These are phyloP conservation scores for Coccomyxa sp. DNA, from an alignment of 139 green algal genomes.

Conservation along the genomic window DNA sequence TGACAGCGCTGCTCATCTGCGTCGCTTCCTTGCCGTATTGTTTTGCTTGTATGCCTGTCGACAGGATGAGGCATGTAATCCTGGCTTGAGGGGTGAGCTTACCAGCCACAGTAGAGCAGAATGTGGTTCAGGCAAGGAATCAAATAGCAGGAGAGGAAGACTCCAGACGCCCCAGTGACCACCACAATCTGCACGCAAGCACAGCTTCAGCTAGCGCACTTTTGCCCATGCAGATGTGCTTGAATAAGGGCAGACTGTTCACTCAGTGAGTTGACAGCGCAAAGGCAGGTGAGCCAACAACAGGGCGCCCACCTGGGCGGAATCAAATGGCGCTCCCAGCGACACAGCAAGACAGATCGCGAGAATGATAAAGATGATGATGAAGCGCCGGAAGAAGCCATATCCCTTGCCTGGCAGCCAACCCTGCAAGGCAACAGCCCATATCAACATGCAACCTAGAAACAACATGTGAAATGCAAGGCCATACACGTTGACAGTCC, in stretches of 20 bases:
- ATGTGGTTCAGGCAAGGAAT: slow-evolving; percentile 52
- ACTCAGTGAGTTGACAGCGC: neutral
- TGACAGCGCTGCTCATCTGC: too few relatives aligned
- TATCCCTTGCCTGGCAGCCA: neutral
- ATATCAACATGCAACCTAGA: neutral
- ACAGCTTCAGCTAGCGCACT: neutral
- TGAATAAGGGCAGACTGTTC: neutral
- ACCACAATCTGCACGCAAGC: slow-evolving; percentile 43
- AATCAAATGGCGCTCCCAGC: neutral
- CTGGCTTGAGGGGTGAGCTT: too few relatives aligned
- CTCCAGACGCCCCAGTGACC: slow-evolving; percentile 60
- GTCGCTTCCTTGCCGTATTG: too few relatives aligned
- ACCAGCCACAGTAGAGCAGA: slow-evolving; percentile 30
- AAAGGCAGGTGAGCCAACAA: neutral
- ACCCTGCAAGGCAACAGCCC: neutral
- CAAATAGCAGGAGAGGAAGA: slow-evolving; percentile 64
- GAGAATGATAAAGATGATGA: slow-evolving; percentile 6
- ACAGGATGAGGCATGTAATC: too few relatives aligned
- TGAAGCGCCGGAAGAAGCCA: neutral
- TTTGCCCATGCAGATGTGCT: neutral
- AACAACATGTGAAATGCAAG: neutral
- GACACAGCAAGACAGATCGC: slow-evolving; percentile 3
- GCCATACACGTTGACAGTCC: neutral
- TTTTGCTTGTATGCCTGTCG: too few relatives aligned
- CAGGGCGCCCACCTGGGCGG: neutral